A percentile compares a stretch with the other conserved stretches of the same genome.
phyloP scores from a whole-genome alignment of 352 stramenopile genomes.

The Phytophthora sansomeana region DNA sequence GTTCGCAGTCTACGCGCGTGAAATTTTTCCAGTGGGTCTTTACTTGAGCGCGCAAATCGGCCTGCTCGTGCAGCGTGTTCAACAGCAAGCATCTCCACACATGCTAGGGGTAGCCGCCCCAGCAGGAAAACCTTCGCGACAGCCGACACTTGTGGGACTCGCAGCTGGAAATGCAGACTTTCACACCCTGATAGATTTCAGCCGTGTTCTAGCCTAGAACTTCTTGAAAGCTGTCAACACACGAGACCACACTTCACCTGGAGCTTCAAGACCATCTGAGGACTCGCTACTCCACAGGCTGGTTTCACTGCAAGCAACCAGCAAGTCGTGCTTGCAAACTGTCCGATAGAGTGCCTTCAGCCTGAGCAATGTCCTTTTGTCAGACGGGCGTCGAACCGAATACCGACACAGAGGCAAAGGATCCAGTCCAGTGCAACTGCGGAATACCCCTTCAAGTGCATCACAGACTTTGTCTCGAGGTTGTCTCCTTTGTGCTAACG shows the following conservation, averaged over 20 bases:
- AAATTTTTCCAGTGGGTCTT: conserved; percentile 15
- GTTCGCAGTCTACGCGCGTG: not conserved
- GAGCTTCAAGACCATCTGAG: not conserved
- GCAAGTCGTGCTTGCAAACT: too few species aligned
- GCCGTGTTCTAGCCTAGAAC: conserved; percentile 4
- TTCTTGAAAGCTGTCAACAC: too few species aligned
- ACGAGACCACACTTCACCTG: too few species aligned
- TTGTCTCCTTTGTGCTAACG: not conserved
- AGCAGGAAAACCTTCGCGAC: not conserved
- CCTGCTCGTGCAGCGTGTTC: conserved; percentile 17
- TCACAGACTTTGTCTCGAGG: not conserved
- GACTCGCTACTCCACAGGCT: too few species aligned
- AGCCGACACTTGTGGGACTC: conserved; percentile 18
- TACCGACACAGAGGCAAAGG: too few species aligned
- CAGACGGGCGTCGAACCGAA: too few species aligned
- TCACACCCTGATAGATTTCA: not conserved
- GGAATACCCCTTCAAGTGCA: not conserved
- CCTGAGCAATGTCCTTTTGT: too few species aligned
- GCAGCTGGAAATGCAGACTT: not conserved
- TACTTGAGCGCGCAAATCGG: conserved; percentile 7
- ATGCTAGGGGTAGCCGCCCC: not conserved
- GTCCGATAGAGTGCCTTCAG: too few species aligned
- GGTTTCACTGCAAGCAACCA: too few species aligned
- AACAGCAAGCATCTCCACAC: conserved; percentile 13
- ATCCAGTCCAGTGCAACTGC: too few species aligned